A percentile compares a stretch with the other conserved stretches of the same genome.
These are phyloP conservation scores for Botryotinia narcissicola DNA, from an alignment of 2,329 filamentous ascomycete species.

Conservation along the genomic window DNA sequence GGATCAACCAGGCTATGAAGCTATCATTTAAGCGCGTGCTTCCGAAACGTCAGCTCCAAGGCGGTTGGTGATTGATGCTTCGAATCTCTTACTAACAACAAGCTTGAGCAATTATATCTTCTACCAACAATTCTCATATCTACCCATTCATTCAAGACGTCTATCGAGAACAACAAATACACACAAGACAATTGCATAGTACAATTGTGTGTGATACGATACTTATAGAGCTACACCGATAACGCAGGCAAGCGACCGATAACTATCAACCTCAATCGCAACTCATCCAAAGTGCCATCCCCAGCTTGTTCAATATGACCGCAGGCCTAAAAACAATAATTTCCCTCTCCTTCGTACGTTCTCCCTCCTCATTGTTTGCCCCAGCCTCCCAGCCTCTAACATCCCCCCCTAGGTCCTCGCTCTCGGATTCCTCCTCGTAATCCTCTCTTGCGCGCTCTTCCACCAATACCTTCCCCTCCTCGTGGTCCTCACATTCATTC, in stretches of 20 bases:
- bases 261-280: not conserved
- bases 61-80: not conserved
- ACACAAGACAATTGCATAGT: not conserved
- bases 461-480: constrained; percentile 92
- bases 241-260: not conserved
- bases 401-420: constrained; percentile 69
- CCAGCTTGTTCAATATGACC: constrained; percentile 48
- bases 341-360: constrained; percentile 85
- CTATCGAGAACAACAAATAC: not conserved
- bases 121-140: not conserved
- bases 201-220: not conserved
- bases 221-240: not conserved
- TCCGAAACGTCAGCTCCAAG: constrained; percentile 17
- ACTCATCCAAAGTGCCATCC: not conserved
- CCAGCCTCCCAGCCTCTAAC: not conserved
- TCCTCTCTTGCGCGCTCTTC: constrained; percentile 94
- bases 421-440: constrained; percentile 97
- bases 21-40: constrained; percentile 5
- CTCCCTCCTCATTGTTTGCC: not conserved
- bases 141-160: not conserved
- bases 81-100: constrained; percentile 4
- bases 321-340: constrained; percentile 99
- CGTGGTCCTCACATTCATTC: constrained; percentile 91
- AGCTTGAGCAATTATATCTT: not conserved
- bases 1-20: constrained; percentile 2